These are phyloP conservation scores for Cordyceps cicadae DNA, from an alignment of 2,329 filamentous ascomycete genomes.

Conservation along the genomic window DNA sequence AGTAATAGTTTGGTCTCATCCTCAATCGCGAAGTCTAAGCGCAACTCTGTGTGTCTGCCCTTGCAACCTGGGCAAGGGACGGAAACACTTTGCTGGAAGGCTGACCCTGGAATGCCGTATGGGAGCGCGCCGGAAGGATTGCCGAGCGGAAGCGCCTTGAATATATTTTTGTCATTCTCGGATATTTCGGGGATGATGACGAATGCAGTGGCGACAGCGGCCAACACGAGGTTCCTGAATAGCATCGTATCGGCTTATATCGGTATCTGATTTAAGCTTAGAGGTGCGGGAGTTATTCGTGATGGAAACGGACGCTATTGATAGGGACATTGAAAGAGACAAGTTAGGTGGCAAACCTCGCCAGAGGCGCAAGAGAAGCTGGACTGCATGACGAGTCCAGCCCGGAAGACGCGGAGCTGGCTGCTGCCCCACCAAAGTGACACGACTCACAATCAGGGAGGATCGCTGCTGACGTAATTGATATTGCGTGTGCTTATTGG, in stretches of 20 bases:
- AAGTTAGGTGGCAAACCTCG: background rate
- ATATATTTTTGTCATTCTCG: constrained; percentile 32
- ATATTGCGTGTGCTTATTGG: background rate
- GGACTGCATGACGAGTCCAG: background rate
- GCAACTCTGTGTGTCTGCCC: constrained; percentile 36
- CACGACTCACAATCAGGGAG: background rate
- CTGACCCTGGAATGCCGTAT: constrained; percentile 28
- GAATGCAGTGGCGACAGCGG: constrained; percentile 35
- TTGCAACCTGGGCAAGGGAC: constrained; percentile 49
- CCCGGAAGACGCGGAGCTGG: constrained; percentile 10
- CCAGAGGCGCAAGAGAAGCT: background rate
- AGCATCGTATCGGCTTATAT: constrained; percentile 20
- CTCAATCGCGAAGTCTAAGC: constrained; percentile 47
- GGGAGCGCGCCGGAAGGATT: constrained; percentile 19
- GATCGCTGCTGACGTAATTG: background rate
- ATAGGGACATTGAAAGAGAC: background rate
- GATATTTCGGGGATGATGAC: constrained; percentile 45
- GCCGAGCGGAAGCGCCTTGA: constrained; percentile 32
- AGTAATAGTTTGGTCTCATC: constrained; percentile 42
- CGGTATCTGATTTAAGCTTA: background rate
- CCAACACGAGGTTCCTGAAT: constrained; percentile 25
- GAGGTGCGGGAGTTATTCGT: background rate
- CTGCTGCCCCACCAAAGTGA: constrained; percentile 4
- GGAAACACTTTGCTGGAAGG: constrained; percentile 32
- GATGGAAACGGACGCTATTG: background rate